Conservation (phyloP, 148 eudicot genomes). For the Chenopodium album region DNA sequence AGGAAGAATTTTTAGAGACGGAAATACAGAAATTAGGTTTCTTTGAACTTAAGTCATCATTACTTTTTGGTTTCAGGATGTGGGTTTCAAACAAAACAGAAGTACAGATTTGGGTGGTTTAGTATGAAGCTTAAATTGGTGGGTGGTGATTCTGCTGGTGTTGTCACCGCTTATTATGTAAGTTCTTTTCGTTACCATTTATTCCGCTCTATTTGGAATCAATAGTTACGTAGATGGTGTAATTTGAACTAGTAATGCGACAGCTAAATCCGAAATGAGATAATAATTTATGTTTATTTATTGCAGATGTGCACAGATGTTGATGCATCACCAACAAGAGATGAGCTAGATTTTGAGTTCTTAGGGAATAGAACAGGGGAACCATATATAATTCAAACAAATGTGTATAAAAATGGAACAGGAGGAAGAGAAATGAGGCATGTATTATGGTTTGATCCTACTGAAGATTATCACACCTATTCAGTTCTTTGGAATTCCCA, state of each 20-base stretch:
- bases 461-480: slow-evolving; percentile 78
- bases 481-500: slow-evolving; percentile 85
- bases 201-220: not conserved
- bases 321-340: slow-evolving; percentile 85
- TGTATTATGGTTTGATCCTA: slow-evolving; percentile 89
- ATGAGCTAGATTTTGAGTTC: slow-evolving; percentile 91
- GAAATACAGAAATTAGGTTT: not conserved
- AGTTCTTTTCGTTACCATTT: slow-evolving; percentile 17
- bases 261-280: no score
- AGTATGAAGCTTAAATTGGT: slow-evolving; percentile 92
- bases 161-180: slow-evolving; percentile 96
- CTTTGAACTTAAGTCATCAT: not conserved
- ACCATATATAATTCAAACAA: slow-evolving; percentile 81
- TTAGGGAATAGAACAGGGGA: slow-evolving; percentile 87
- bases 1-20: no score
- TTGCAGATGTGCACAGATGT: slow-evolving; percentile 84
- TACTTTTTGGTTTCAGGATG: slow-evolving; percentile 47
- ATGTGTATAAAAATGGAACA: slow-evolving; percentile 87
- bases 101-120: slow-evolving; percentile 95
- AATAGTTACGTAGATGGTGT: not conserved
- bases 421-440: slow-evolving; percentile 92
- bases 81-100: slow-evolving; percentile 89
- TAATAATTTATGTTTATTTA: not conserved
- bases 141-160: slow-evolving; percentile 92
- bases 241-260: not conserved